Base-by-base conservation (phyloP, 768 basidiomycete genomes). In the Boletus barrowsii region DNA sequence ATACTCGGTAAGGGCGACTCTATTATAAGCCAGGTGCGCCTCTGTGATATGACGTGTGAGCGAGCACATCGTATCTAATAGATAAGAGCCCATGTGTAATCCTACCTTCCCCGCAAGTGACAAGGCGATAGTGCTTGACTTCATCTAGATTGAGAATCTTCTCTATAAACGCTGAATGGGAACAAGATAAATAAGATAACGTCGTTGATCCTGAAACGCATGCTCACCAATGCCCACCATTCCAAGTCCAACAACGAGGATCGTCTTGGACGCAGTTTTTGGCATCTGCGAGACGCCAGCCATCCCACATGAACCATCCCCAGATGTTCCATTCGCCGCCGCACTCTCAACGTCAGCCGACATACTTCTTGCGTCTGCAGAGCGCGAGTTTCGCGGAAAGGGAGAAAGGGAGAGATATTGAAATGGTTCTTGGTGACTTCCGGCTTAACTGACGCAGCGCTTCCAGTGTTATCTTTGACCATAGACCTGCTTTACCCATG, bases 91-190 rank as follows among this genome's bases (percentile, higher is more conserved):
- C 40, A 5, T 26, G 22, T 36, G 47, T 17, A 50, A 45, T 67
- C 32, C 54, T 59, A 62, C 79, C 79, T 70, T 89, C 86, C 11
- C 86, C 84, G 43, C 79, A 81, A 1, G 83, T 85, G 14, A 82
- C 73, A 30, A 86, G 70, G 48, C 75, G 73, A 68, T 84, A 86
- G 17, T 70, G 67, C 8, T 72, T 71, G 4, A 65, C 66, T 18
- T 76, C 74, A 59, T 87, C 83, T 26, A 83, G 73, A 51, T 77
- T 75, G 41, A 87, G 73, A 30, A 88, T 71, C 60, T 87, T 87
- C 64, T 87, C 85, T 60, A 87, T 84, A 71, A 87, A 87, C 0
- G 84, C 84, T 55, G 18, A 20, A 35, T 15, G n/a, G 32, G 29
- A 43, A 35, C 7, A 24, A 45, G 5, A 49, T 55, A 45, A 50